Evolutionary conservation across 2,329 filamentous ascomycete genomes (phyloP).

Genomic region (Macrophomina phaseolina): DNA sequence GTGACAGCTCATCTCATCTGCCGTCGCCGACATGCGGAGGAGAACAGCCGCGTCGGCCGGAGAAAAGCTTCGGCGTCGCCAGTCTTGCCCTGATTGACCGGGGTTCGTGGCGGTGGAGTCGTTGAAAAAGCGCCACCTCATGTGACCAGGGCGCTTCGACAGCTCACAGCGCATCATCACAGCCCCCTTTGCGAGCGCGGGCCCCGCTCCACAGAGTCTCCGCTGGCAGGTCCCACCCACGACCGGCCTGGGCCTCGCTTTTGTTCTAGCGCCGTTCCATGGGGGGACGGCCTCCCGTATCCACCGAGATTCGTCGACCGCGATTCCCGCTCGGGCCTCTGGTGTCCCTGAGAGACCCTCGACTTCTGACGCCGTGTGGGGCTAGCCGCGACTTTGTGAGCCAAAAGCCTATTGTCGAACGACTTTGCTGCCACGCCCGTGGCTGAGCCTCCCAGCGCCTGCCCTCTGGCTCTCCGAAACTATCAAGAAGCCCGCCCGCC

Average conservation of each 20-base stretch:
- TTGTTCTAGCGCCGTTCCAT: conserved; percentile 24
- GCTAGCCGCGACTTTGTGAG: conserved; percentile 20
- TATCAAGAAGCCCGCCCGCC: background rate
- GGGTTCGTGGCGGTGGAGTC: conserved; percentile 12
- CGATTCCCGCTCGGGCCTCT: conserved; percentile 11
- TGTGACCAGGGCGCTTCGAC: conserved; percentile 23
- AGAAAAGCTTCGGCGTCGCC: conserved; percentile 5
- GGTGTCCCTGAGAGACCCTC: conserved; percentile 21
- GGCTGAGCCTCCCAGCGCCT: conserved; percentile 18
- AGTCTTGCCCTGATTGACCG: background rate
- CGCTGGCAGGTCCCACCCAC: conserved; percentile 19
- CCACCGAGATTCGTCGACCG: conserved; percentile 25
- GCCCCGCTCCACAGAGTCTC: conserved; percentile 14
- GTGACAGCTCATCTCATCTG: conserved; percentile 11
- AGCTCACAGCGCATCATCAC: conserved; percentile 1
- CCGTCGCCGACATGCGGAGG: background rate
- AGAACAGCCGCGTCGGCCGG: conserved; percentile 2
- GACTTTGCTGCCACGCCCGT: conserved; percentile 22
- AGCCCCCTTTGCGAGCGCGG: conserved; percentile 14
- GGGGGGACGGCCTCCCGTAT: conserved; percentile 13
- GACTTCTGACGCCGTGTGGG: conserved; percentile 15
- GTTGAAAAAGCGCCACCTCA: conserved; percentile 23
- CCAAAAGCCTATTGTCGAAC: conserved; percentile 19
- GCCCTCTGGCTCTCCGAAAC: background rate
- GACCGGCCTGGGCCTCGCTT: conserved; percentile 21